Conservation (phyloP, 768 basidiomycete genomes). For the Kwoniella bestiolae region DNA sequence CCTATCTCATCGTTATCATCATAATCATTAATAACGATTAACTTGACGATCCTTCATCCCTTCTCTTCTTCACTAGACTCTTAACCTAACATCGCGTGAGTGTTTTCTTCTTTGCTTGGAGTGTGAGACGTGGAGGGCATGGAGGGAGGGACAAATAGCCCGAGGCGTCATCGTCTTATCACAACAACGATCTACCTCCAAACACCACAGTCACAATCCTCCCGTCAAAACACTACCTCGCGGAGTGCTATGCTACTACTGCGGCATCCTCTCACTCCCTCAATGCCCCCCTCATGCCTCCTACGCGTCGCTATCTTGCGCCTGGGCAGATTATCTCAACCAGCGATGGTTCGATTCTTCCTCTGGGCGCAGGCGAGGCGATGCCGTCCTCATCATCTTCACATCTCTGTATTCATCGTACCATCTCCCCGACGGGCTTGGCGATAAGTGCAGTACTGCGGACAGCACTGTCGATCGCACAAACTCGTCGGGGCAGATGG, state of each 20-base stretch:
- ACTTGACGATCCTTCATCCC: constrained; percentile 9
- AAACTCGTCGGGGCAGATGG: neutral
- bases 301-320: neutral
- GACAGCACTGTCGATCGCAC: neutral
- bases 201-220: too few species aligned
- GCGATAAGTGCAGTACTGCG: neutral
- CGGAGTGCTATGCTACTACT: too few species aligned
- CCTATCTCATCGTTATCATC: neutral
- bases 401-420: constrained; percentile 1
- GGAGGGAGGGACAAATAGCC: neutral
- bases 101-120: neutral
- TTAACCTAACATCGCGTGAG: constrained; percentile 10
- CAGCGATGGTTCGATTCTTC: neutral
- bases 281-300: neutral
- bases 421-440: neutral
- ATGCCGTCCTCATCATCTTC: neutral
- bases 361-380: constrained; percentile 6
- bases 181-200: neutral
- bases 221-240: too few species aligned
- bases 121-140: neutral
- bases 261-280: too few species aligned
- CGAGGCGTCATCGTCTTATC: neutral
- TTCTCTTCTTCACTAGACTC: constrained; percentile 16
- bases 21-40: neutral
- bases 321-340: neutral